Evolutionary conservation across 2,329 filamentous ascomycete genomes (phyloP).

Genomic region (Trichothecium sympodiale): DNA sequence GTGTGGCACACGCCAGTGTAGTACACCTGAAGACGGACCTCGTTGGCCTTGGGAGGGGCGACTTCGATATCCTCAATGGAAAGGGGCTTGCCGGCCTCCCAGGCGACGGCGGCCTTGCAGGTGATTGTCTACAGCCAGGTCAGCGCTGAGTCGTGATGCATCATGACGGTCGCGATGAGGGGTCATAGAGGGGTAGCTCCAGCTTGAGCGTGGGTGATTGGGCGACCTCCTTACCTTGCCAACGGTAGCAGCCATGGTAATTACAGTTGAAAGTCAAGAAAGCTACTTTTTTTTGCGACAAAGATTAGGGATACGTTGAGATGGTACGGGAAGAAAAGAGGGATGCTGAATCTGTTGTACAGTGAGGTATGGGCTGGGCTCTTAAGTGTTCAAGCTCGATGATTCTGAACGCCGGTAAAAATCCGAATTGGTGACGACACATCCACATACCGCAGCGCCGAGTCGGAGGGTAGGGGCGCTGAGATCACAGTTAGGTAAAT

Average conservation of each 20-base stretch:
- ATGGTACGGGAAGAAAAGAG: too few species aligned
- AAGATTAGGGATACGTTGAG: too few species aligned
- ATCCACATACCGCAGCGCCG: too few species aligned
- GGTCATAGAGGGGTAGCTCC: neutral
- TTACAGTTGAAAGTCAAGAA: too few species aligned
- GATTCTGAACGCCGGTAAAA: too few species aligned
- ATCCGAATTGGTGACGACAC: too few species aligned
- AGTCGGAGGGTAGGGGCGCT: too few species aligned
- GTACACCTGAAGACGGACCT: conserved; percentile 94
- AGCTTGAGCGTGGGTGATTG: conserved; percentile 10
- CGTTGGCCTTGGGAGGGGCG: conserved; percentile 74
- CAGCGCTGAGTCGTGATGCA: neutral
- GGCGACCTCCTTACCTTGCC: conserved; percentile 32
- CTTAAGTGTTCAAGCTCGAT: too few species aligned
- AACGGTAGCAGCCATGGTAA: conserved; percentile 36
- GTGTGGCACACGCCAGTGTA: conserved; percentile 99
- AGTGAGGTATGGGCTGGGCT: too few species aligned
- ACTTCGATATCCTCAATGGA: conserved; percentile 90
- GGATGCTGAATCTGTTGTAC: too few species aligned
- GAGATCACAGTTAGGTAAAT: too few species aligned
- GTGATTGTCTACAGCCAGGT: conserved; percentile 61
- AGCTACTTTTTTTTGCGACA: too few species aligned
- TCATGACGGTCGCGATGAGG: neutral
- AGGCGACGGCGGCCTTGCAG: conserved; percentile 95
- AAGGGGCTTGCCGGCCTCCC: conserved; percentile 88